These are phyloP conservation scores for Haemoproteus tartakovskyi DNA, from an alignment of 169 alveolate species.

Conservation along the genomic window DNA sequence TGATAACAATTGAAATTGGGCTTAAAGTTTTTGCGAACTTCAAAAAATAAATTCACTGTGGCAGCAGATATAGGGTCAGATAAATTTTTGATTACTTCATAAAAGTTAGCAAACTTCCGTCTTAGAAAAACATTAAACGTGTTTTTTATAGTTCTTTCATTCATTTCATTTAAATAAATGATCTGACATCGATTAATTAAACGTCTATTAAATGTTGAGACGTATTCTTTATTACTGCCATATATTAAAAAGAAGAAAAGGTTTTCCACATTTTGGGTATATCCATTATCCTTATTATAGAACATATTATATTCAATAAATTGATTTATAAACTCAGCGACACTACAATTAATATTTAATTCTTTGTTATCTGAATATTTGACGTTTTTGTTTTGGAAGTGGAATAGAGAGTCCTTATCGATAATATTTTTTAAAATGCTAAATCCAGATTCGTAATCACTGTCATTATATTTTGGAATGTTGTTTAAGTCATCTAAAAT, in stretches of 20 bases:
- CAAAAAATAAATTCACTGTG: slow-evolving; percentile 47
- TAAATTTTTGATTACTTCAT: slow-evolving; percentile 60
- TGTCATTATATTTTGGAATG: slow-evolving; percentile 18
- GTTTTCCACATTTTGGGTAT: slow-evolving; percentile 43
- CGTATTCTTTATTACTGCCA: slow-evolving; percentile 56
- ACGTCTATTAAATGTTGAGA: slow-evolving; percentile 46
- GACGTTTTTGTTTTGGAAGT: slow-evolving; percentile 17
- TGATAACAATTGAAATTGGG: slow-evolving; percentile 64
- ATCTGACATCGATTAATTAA: slow-evolving; percentile 36
- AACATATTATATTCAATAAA: slow-evolving; percentile 61
- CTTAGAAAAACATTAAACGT: slow-evolving; percentile 55
- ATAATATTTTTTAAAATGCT: not conserved
- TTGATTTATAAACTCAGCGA: slow-evolving; percentile 52
- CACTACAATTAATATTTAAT: slow-evolving; percentile 2
- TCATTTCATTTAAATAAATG: slow-evolving; percentile 61
- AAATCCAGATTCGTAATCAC: not conserved
- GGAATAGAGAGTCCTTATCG: slow-evolving; percentile 8
- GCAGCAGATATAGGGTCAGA: slow-evolving; percentile 52
- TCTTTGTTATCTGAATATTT: slow-evolving; percentile 7
- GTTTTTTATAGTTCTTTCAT: slow-evolving; percentile 34
- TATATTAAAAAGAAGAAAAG: slow-evolving; percentile 55
- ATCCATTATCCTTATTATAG: slow-evolving; percentile 44
- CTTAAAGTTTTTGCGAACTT: slow-evolving; percentile 23
- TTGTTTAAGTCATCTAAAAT: slow-evolving; percentile 59
- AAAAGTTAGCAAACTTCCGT: slow-evolving; percentile 58